Evolutionary conservation across 805 yeast species (phyloP), one percentile per base, ranked within the genome.

Genomic region (Nakazawaea peltata): DNA sequence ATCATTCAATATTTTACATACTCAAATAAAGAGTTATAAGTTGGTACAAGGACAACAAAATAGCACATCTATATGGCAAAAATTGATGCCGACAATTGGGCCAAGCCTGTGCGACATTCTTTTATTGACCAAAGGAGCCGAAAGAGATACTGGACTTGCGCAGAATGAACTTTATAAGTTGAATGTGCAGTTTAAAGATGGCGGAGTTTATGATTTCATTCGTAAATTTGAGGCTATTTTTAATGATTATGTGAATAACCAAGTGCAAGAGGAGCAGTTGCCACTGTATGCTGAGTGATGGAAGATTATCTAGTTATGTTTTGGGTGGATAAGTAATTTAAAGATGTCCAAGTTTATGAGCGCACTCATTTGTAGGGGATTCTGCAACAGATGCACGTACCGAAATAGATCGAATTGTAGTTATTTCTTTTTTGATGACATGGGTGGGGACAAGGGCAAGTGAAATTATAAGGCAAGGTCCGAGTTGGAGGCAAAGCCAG

Each of bases 171-270:
- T 56, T 42, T 67, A 63, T 52, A 45, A 50, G 26, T 64, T 67
- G 1, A 45, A 44, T 6, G 38, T 70, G 5, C 49, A 50, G 18
- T 71, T 71, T 46, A 62, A 55, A 26, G 70, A 65, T 26, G 76
- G 77, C 3, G 78, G 77, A 0, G 51, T 69, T 6, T 60, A 62
- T 36, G 54, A 53, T 4, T 71, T 69, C 45, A 51, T 56, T 9
- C 58, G 58, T 12, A 26, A 40, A 6, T 54, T 71, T 24, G 55
- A 62, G 26, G 33, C 31, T 5, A 48, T 53, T 10, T 42, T 66
- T 21, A 56, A 63, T 23, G 63, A 64, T 37, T 52, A 46, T 3
- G 53, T 61, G 7, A 56, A 61, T 41, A 58, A 34, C 17, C 48
- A 67, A 41, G 8, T 11, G n/a, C 22, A 9, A 5, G 61, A 60